These are phyloP conservation scores for Saitozyma podzolica DNA, from an alignment of 768 basidiomycete genomes.

Conservation along the genomic window DNA sequence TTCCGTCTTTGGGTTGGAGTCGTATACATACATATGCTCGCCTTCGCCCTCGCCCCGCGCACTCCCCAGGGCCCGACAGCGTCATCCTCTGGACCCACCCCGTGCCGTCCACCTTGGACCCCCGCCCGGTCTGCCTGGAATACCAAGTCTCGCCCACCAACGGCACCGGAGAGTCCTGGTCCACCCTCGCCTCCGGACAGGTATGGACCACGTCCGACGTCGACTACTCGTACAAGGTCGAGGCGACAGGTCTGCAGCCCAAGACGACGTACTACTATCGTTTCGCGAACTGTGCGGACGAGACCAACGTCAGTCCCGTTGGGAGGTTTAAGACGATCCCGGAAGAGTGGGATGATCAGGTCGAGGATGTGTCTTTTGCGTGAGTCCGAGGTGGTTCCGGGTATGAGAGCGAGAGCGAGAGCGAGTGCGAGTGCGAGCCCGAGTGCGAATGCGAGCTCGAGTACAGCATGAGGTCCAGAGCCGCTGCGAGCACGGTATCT, in stretches of 20 bases:
- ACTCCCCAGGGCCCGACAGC: constrained; percentile 48
- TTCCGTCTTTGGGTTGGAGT: too few relatives aligned
- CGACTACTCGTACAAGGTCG: constrained; percentile 63
- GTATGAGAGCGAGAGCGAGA: too few relatives aligned
- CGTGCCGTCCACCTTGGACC: constrained; percentile 50
- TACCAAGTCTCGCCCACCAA: constrained; percentile 60
- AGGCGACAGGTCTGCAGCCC: constrained; percentile 58
- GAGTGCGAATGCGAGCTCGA: too few relatives aligned
- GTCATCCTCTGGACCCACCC: constrained; percentile 65
- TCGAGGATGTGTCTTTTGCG: constrained; percentile 56
- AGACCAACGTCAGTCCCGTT: constrained; percentile 56
- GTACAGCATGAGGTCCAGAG: too few relatives aligned
- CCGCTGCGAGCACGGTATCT: background rate
- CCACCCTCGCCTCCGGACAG: constrained; percentile 55
- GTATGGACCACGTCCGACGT: constrained; percentile 63
- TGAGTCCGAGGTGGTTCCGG: constrained; percentile 22
- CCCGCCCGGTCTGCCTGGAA: constrained; percentile 52
- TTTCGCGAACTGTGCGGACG: constrained; percentile 62
- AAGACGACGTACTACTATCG: constrained; percentile 63
- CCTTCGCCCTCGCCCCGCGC: too few relatives aligned
- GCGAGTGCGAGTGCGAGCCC: too few relatives aligned
- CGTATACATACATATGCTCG: too few relatives aligned
- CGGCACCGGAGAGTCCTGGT: constrained; percentile 44
- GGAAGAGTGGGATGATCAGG: constrained; percentile 56
- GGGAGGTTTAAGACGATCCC: constrained; percentile 62